Evolutionary conservation across 2,329 filamentous ascomycete species (phyloP), one percentile per base, ranked within the genome.

Genomic region (Stylonectria norvegica): DNA sequence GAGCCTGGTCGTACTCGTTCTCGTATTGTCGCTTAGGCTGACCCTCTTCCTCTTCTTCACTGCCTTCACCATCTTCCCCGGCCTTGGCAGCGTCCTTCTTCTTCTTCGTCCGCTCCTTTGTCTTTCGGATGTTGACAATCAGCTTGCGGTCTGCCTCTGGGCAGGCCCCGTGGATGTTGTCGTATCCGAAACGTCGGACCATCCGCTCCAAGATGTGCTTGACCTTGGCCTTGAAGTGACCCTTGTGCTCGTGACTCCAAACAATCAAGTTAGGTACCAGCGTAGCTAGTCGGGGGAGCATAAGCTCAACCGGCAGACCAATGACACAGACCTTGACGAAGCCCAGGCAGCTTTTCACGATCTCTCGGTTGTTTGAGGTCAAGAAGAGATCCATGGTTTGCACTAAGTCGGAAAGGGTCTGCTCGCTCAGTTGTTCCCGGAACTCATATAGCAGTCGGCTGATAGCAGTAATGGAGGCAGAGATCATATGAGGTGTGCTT

Each of bases 191-290:
- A 41, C 91, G 82, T 34, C 91, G 81, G 16, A 97, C 85, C 77
- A 96, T 89, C 37, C 93, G 82, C 69, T 98, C 93, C 12, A 98
- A 71, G 49, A 98, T 97, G 60, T 96, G 90, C 79, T 96, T 97
- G 53, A 98, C 90, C 72, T 97, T 98, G 35, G 87, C 84, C 58
- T 91, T 89, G 71, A 98, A 93, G 62, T 95, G 89, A 10, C 89
- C 89, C 71, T 97, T 97, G 73, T 98, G 94, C 67, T 98, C 93
- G 65, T 96, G 89, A 61, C 86, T 90, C 91, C 93, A 98, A 29
- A 90, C 81, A 74, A 97, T 88, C 15, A 97, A 73, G 64, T 95
- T 95, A 4, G 90, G 88, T 2, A 98, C 79, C 34, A 98, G 75
- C 0, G 82, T 81, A 20, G 75, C 70, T 23, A 98, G 78, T 17